Evolutionary conservation across 2,329 filamentous ascomycete species (phyloP).

Genomic region (Shiraia bambusicola): DNA sequence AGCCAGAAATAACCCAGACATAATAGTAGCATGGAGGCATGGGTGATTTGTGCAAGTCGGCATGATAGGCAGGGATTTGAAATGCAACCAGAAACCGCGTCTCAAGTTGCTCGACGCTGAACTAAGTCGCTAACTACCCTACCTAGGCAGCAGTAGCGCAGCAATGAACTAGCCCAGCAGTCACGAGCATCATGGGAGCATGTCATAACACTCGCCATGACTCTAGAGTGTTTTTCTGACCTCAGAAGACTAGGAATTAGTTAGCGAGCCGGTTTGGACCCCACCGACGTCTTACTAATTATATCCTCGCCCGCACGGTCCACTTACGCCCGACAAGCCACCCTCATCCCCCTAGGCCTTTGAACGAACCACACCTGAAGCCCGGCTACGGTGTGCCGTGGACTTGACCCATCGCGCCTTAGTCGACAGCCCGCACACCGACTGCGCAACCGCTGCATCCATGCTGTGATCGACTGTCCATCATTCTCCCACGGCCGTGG

Average conservation of each 20-base stretch:
- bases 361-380: not conserved
- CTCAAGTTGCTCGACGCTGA: too few species aligned
- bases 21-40: conserved; percentile 5
- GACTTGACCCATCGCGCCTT: conserved; percentile 11
- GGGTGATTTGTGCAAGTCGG: conserved; percentile 6
- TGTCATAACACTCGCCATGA: conserved; percentile 12
- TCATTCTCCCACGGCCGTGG: conserved; percentile 29
- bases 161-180: conserved; percentile 4
- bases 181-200: conserved; percentile 1
- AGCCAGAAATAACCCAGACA: conserved; percentile 4
- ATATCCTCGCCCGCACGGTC: not conserved
- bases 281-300: conserved; percentile 10
- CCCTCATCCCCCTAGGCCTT: not conserved
- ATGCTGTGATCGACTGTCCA: conserved; percentile 28
- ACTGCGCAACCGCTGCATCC: conserved; percentile 16
- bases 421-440: conserved; percentile 16
- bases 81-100: conserved; percentile 15
- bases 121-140: too few species aligned
- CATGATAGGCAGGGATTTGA: conserved; percentile 11
- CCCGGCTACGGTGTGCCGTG: conserved; percentile 16
- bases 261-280: conserved; percentile 4
- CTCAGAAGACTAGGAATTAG: conserved; percentile 1
- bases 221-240: conserved; percentile 2
- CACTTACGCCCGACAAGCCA: conserved; percentile 1
- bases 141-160: too few species aligned